These are phyloP conservation scores for Candida sithepensis DNA, from an alignment of 805 yeast genomes.

Conservation along the genomic window DNA sequence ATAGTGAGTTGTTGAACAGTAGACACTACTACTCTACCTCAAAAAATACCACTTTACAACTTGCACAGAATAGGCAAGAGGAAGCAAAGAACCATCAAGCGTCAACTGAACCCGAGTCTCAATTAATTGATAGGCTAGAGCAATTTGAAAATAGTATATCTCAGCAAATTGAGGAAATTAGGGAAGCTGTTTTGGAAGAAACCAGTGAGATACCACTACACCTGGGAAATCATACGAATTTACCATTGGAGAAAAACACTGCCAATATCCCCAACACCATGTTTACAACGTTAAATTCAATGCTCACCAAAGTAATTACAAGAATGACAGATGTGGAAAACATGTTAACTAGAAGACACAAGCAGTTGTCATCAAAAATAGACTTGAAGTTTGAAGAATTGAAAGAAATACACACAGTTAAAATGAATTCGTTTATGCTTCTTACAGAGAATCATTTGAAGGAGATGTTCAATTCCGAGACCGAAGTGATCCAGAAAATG, in stretches of 20 bases:
- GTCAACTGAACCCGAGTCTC: neutral
- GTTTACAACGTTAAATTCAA: conserved; percentile 4
- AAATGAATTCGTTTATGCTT: conserved; percentile 11
- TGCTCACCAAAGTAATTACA: conserved; percentile 10
- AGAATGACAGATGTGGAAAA: conserved; percentile 15
- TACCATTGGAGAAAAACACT: neutral
- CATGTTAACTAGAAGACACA: conserved; percentile 10
- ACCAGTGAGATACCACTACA: neutral
- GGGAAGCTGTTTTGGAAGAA: neutral
- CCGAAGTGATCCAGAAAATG: conserved; percentile 1
- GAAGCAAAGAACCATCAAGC: too few relatives aligned
- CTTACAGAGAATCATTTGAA: conserved; percentile 10
- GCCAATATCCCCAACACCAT: neutral
- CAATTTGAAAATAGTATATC: neutral
- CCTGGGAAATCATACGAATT: neutral
- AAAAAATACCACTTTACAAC: too few relatives aligned
- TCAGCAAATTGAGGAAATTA: neutral
- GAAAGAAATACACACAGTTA: conserved; percentile 8
- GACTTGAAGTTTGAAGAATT: conserved; percentile 13
- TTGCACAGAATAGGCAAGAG: too few relatives aligned
- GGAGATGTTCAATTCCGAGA: conserved; percentile 10
- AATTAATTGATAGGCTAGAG: neutral
- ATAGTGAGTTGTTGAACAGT: too few relatives aligned
- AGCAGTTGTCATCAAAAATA: conserved; percentile 9
- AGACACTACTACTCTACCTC: too few relatives aligned